Evolutionary conservation across 2,329 filamentous ascomycete genomes (phyloP), one percentile per base, ranked within the genome.

Genomic region (Ascochyta koolunga): DNA sequence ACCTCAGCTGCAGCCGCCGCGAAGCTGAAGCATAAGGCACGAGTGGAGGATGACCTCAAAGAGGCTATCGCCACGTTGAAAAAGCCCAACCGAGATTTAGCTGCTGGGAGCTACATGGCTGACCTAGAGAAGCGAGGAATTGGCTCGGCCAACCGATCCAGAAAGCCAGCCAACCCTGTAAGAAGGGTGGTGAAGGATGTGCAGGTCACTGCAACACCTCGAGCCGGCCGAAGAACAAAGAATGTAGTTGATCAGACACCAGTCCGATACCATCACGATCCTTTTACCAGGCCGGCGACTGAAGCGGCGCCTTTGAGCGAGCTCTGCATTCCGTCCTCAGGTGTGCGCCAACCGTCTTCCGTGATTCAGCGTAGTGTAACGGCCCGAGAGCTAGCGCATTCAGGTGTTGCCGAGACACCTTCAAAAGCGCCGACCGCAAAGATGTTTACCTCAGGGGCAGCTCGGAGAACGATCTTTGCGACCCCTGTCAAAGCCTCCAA

Each of bases 31-130:
- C 89, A 85, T 70, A 88, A 88, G 67, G 87, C 86, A 2, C 75
- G 83, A 19, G 81, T 91, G 2, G 86, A 91, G 41, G 84, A 86
- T 24, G 87, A 92, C 66, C 75, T 93, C 29, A 84, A 86, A 61
- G 84, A 90, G 54, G 90, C 90, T 8, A 93, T 95, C 43, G 84
- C 83, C 5, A 83, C 86, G 9, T 72, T 93, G 36, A 87, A 89
- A 70, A 91, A 87, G 72, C 90, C 90, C 1, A 92, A 93, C 65
- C 84, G 90, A 39, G 82, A 85, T 19, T 79, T 89, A 35, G 88
- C 87, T 11, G 86, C 86, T 27, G 87, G 86, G 64, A 82, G 85
- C 32, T 80, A 89, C 51, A 85, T 83, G 3, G 88, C 90, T 60
- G 87, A 85, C 22, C 82, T 85, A 4, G 88, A 91, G 69, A 83